Evolutionary conservation across 2,329 filamentous ascomycete genomes (phyloP).

Genomic region (Colletotrichum nymphaeae): DNA sequence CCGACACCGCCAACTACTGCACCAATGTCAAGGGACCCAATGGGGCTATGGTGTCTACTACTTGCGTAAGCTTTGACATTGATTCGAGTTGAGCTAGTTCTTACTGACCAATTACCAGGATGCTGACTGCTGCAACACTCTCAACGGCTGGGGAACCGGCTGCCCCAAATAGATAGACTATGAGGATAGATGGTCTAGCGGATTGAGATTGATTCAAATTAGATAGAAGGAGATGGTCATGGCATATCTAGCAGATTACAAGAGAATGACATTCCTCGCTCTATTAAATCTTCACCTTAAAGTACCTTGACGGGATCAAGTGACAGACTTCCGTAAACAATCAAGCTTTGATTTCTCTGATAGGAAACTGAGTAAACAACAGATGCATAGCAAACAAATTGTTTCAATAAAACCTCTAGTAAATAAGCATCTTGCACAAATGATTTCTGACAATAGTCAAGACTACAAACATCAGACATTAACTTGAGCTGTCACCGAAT

Average conservation of each 20-base stretch:
- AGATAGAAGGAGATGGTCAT: not conserved
- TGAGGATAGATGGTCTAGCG: not conserved
- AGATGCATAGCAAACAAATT: too few relatives aligned
- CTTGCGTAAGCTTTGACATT: not conserved
- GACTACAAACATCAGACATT: too few relatives aligned
- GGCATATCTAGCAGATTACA: not conserved
- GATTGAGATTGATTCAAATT: not conserved
- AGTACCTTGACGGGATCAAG: too few relatives aligned
- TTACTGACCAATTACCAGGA: not conserved
- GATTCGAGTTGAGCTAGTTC: not conserved
- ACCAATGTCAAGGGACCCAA: conserved; percentile 2
- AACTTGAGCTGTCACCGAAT: too few relatives aligned
- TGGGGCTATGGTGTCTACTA: not conserved
- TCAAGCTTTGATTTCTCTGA: too few relatives aligned
- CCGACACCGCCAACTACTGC: conserved; percentile 1
- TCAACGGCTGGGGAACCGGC: conserved; percentile 12
- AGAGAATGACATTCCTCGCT: not conserved
- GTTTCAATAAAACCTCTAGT: too few relatives aligned
- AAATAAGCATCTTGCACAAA: too few relatives aligned
- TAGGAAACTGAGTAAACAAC: too few relatives aligned
- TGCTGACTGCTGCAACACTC: conserved; percentile 11
- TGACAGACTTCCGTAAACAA: too few relatives aligned
- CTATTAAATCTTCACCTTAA: too few relatives aligned
- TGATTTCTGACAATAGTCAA: too few relatives aligned
- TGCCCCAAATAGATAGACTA: conserved; percentile 5